Conservation (phyloP, 495 filamentous ascomycete species). For the Neurospora sp. region DNA sequence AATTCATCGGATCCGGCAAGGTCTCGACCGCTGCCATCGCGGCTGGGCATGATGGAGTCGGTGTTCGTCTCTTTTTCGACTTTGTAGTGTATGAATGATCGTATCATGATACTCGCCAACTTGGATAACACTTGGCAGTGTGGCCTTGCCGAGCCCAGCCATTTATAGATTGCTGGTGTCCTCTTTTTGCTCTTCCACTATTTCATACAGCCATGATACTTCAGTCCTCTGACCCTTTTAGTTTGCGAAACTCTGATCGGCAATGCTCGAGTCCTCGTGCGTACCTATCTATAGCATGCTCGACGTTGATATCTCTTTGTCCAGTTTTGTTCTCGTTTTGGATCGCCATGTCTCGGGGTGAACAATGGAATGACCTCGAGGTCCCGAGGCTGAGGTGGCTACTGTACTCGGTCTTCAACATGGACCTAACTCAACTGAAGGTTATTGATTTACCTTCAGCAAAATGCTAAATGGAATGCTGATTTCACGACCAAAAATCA, state of each 20-base stretch:
- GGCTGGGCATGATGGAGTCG: background rate
- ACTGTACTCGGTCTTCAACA: background rate
- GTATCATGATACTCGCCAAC: background rate
- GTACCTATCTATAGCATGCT: background rate
- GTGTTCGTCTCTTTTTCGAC: background rate
- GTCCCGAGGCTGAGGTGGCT: background rate
- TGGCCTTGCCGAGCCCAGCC: background rate
- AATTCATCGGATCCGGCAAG: background rate
- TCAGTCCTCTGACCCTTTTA: background rate
- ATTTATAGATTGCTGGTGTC: background rate
- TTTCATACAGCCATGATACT: background rate
- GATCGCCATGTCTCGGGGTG: background rate
- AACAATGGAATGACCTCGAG: background rate
- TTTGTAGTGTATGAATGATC: background rate
- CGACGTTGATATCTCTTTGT: background rate
- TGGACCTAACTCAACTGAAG: background rate
- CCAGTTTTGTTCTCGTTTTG: background rate
- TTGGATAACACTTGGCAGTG: background rate
- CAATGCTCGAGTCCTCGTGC: background rate
- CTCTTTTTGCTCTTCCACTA: background rate
- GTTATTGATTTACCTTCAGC: background rate
- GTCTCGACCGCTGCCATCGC: background rate
- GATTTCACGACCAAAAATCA: background rate
- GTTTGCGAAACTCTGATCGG: background rate
- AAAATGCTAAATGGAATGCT: background rate